Evolutionary conservation across 2,329 filamentous ascomycete species (phyloP).

Genomic region (Aciculosporium take): DNA sequence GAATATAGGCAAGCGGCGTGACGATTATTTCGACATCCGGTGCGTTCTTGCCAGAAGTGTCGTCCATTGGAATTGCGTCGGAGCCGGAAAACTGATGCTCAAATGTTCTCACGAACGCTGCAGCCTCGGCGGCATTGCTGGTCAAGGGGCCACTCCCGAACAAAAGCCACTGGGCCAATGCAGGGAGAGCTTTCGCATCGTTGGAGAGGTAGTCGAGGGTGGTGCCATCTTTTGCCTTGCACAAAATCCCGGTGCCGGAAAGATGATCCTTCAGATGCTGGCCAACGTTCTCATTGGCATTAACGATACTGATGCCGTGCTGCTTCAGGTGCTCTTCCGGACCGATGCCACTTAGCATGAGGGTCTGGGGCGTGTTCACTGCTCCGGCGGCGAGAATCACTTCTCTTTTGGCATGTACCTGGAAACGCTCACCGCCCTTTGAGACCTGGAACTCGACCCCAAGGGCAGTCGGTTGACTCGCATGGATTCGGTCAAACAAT

Average conservation of each 20-base stretch:
- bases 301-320: slow-evolving; percentile 21
- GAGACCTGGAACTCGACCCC: slow-evolving; percentile 9
- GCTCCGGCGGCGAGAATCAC: slow-evolving; percentile 5
- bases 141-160: slow-evolving; percentile 9
- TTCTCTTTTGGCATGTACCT: slow-evolving; percentile 17
- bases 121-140: slow-evolving; percentile 10
- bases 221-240: slow-evolving; percentile 7
- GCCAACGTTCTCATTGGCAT: slow-evolving; percentile 47
- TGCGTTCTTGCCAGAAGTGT: slow-evolving; percentile 8
- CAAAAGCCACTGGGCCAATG: slow-evolving; percentile 8
- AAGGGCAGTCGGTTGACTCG: slow-evolving; percentile 6
- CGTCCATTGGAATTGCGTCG: slow-evolving; percentile 6
- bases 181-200: slow-evolving; percentile 8
- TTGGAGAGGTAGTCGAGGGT: slow-evolving; percentile 9
- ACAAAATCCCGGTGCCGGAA: slow-evolving; percentile 6
- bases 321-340: slow-evolving; percentile 2
- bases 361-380: slow-evolving; percentile 4
- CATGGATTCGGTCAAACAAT: slow-evolving; percentile 7
- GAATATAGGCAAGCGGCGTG: slow-evolving; percentile 8
- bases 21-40: slow-evolving; percentile 9
- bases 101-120: slow-evolving; percentile 9
- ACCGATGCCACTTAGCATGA: slow-evolving; percentile 5
- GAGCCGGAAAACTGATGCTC: slow-evolving; percentile 6
- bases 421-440: slow-evolving; percentile 5
- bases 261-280: slow-evolving; percentile 28